Conservation (phyloP, 768 basidiomycete species). For the Coprinopsis cinerea region DNA sequence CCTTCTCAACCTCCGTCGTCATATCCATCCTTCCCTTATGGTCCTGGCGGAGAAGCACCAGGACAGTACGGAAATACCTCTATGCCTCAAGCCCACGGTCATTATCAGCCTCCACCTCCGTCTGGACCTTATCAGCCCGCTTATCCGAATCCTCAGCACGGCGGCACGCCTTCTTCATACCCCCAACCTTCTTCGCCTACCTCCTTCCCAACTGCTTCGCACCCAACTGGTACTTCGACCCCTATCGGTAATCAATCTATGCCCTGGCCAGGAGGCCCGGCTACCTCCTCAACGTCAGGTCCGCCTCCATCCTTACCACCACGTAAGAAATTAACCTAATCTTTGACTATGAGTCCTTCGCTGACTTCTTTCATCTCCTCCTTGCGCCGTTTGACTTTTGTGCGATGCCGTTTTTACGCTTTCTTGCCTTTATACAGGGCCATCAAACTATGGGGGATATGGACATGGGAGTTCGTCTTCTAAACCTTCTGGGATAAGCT, state of each 20-base stretch:
- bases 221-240: not conserved
- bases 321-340: constrained; percentile 23
- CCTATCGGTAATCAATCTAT: constrained; percentile 4
- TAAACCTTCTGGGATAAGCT: constrained; percentile 20
- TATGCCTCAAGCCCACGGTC: not conserved
- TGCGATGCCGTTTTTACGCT: not conserved
- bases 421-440: constrained; percentile 16
- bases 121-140: not conserved
- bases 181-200: not conserved
- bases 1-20: not conserved
- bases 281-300: constrained; percentile 7
- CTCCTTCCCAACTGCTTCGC: not conserved
- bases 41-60: not conserved
- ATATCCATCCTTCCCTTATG: not conserved
- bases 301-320: constrained; percentile 26
- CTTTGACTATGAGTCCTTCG: not conserved
- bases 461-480: constrained; percentile 13
- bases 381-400: not conserved
- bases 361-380: not conserved
- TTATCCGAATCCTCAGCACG: constrained; percentile 3
- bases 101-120: not conserved
- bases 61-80: not conserved
- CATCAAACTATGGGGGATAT: constrained; percentile 12
- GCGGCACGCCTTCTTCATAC: constrained; percentile 8
- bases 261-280: constrained; percentile 19